Percentiles rank a stretch among this genome's conserved stretches.
Evolutionary conservation across 2,329 filamentous ascomycete genomes (phyloP).

Genomic region (Torrubiella hemipterigena): DNA sequence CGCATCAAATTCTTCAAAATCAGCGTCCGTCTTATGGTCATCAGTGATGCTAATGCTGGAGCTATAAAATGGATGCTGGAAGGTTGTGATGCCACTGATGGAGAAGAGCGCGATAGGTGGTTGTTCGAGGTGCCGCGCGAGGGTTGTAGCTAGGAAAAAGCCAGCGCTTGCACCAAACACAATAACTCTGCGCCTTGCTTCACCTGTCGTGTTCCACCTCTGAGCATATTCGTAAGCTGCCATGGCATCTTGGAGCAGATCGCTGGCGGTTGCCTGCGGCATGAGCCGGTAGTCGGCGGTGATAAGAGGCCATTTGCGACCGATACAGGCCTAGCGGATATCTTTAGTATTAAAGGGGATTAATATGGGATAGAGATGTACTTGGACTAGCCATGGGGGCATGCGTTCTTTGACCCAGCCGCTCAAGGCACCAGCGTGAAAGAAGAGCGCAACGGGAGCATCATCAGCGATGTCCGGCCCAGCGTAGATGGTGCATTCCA

Average conservation of each 20-base stretch:
- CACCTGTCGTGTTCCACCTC: conserved; percentile 8
- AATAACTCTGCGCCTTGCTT: conserved; percentile 14
- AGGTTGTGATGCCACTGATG: conserved; percentile 22
- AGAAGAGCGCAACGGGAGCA: conserved; percentile 21
- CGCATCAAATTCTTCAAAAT: conserved; percentile 12
- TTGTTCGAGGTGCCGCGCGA: conserved; percentile 16
- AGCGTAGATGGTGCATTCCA: conserved; percentile 23
- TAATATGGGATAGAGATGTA: conserved; percentile 4
- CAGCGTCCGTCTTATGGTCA: conserved; percentile 13
- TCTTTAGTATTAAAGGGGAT: background rate
- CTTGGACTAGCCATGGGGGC: conserved; percentile 23
- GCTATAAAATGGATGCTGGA: conserved; percentile 22
- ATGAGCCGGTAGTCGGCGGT: conserved; percentile 22
- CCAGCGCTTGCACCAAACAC: conserved; percentile 20
- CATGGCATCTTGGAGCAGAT: conserved; percentile 17
- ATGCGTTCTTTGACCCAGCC: conserved; percentile 18
- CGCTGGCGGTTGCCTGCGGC: conserved; percentile 16
- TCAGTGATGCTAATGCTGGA: conserved; percentile 17
- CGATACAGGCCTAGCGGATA: conserved; percentile 13
- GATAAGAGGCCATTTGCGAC: conserved; percentile 20
- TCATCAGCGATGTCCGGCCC: conserved; percentile 11
- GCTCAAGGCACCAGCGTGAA: conserved; percentile 22
- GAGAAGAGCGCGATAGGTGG: conserved; percentile 19
- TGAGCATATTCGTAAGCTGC: conserved; percentile 19
- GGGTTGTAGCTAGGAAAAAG: conserved; percentile 17